These are phyloP conservation scores for Syncephalastrum contaminatum DNA, from an alignment of 371 early-diverging fungal species.

Conservation along the genomic window DNA sequence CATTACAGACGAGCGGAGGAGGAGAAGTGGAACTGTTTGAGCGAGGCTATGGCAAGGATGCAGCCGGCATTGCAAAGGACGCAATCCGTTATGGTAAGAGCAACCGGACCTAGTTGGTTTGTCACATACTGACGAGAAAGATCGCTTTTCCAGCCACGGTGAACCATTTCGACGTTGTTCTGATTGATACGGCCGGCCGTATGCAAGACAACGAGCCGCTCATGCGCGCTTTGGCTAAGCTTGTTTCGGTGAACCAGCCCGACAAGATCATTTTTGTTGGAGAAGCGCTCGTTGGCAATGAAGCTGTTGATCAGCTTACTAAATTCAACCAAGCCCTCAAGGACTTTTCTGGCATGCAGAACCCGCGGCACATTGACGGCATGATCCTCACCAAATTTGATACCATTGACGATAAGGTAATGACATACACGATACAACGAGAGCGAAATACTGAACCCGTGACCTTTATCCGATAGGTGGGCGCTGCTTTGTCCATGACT, in stretches of 20 bases:
- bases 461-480: slow-evolving; percentile 54
- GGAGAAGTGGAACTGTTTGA: slow-evolving; percentile 92
- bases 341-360: slow-evolving; percentile 78
- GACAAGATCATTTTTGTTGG: slow-evolving; percentile 99
- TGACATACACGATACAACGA: slow-evolving; percentile 4
- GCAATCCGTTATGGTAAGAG: slow-evolving; percentile 83
- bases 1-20: slow-evolving; percentile 67
- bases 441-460: background rate
- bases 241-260: slow-evolving; percentile 93
- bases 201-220: slow-evolving; percentile 99
- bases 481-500: slow-evolving; percentile 97
- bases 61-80: slow-evolving; percentile 97
- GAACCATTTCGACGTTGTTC: slow-evolving; percentile 92
- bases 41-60: slow-evolving; percentile 98
- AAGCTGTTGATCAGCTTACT: slow-evolving; percentile 96
- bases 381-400: slow-evolving; percentile 99
- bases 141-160: slow-evolving; percentile 36
- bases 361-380: slow-evolving; percentile 93
- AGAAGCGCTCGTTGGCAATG: slow-evolving; percentile 99
- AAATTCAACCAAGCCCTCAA: slow-evolving; percentile 97
- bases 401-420: slow-evolving; percentile 98
- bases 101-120: too few relatives aligned
- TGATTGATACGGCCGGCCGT: slow-evolving; percentile 99
- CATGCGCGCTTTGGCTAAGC: slow-evolving; percentile 96
- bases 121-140: too few relatives aligned